Conservation (phyloP, 345 rosid species). For the Streptanthus diversifolius region DNA sequence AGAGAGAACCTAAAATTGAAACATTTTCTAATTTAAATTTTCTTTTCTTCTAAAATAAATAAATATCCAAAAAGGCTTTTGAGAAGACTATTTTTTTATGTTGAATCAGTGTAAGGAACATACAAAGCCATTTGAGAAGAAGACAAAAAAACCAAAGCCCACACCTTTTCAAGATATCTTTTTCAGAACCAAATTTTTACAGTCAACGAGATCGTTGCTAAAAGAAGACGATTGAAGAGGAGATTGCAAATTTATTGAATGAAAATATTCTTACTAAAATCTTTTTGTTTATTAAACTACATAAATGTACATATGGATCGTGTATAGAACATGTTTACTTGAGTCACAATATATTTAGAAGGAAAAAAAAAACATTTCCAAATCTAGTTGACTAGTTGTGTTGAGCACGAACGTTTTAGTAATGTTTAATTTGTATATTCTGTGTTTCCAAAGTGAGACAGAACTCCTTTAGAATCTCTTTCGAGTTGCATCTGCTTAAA, state of each 20-base stretch:
- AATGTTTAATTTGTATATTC: background rate
- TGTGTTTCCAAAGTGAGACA: background rate
- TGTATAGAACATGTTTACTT: background rate
- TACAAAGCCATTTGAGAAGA: slow-evolving; percentile 27
- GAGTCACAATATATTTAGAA: background rate
- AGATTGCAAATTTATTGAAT: background rate
- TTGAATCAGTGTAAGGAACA: background rate
- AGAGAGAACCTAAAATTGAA: slow-evolving; percentile 22
- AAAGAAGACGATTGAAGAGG: background rate
- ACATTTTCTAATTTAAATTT: background rate
- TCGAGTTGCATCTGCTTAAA: background rate
- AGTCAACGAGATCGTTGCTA: background rate
- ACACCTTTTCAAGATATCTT: slow-evolving; percentile 8
- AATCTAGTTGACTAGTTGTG: background rate
- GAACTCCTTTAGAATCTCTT: background rate
- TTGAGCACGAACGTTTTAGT: background rate
- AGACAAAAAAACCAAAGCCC: slow-evolving; percentile 31
- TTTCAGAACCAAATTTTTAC: background rate
- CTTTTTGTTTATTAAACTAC: background rate
- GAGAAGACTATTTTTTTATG: background rate
- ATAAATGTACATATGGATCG: background rate
- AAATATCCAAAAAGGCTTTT: background rate
- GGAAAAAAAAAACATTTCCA: background rate
- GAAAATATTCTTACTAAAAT: too few species aligned
- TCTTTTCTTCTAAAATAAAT: background rate